A percentile compares a stretch with the other conserved stretches of the same genome.
Conservation (phyloP, 2,329 filamentous ascomycete genomes). For the Trichoderma cornu-damae region DNA sequence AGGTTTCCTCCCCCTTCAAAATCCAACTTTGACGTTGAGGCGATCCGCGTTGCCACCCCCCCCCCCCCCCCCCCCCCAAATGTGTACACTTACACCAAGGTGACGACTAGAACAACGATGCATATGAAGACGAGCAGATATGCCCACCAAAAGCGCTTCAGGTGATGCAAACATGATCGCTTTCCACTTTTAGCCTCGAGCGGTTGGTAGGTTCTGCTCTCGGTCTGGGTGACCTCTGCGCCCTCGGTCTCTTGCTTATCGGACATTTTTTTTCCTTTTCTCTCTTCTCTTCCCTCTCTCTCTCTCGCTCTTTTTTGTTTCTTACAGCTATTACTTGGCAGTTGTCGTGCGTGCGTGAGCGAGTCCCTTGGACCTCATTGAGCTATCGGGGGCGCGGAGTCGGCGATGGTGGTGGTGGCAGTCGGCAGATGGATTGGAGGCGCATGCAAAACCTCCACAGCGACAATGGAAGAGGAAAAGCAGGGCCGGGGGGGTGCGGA, state of each 20-base stretch:
- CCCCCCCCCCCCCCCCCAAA: no score
- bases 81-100: conserved; percentile 51
- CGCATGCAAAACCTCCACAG: conserved; percentile 15
- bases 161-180: conserved; percentile 42
- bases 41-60: not conserved
- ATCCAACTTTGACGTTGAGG: not conserved
- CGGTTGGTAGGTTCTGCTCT: conserved; percentile 27
- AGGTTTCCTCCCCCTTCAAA: no score
- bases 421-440: not conserved
- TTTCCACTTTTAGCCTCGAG: conserved; percentile 31
- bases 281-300: not conserved
- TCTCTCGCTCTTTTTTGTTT: no score
- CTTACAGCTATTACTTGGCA: not conserved
- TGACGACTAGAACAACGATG: conserved; percentile 51
- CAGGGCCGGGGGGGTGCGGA: conserved; percentile 3
- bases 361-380: not conserved
- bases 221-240: conserved; percentile 33
- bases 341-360: not conserved
- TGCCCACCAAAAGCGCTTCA: conserved; percentile 57
- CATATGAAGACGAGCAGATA: conserved; percentile 48
- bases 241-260: conserved; percentile 37
- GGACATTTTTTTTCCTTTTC: conserved; percentile 31
- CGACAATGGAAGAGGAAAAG: conserved; percentile 12
- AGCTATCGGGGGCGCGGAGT: not conserved
- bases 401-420: conserved; percentile 11